Percentiles rank a stretch among this genome's conserved stretches.
phyloP scores from a whole-genome alignment of 23 red algal species.

The Chondrus crispus region DNA sequence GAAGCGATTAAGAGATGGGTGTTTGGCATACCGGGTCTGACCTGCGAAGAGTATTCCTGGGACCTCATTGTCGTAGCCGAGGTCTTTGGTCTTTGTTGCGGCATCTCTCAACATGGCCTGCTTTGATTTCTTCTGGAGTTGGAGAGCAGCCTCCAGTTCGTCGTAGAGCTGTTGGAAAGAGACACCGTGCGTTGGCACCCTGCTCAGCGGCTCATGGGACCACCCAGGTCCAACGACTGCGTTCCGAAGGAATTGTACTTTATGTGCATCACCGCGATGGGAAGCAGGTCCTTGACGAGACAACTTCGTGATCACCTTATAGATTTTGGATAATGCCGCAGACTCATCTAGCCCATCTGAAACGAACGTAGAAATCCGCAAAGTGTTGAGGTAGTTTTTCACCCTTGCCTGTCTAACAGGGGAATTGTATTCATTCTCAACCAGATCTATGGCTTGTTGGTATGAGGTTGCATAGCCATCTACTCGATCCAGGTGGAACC shows the following conservation, averaged over 20 bases:
- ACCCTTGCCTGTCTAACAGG: not conserved
- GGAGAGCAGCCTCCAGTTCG: not conserved
- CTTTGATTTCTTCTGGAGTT: not conserved
- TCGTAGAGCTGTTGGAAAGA: not conserved
- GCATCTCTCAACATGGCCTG: not conserved
- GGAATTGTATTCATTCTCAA: constrained; percentile 25
- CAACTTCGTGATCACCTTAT: not conserved
- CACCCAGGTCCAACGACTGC: not conserved
- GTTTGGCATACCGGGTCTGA: not conserved
- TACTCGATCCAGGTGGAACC: not conserved
- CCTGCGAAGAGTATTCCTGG: not conserved
- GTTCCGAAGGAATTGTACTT: not conserved
- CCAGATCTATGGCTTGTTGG: not conserved
- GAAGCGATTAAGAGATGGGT: not conserved
- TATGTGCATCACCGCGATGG: not conserved
- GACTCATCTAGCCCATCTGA: not conserved
- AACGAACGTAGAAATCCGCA: not conserved
- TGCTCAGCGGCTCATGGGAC: not conserved
- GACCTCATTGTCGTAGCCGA: not conserved
- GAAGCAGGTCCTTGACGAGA: not conserved
- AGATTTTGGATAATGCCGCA: not conserved
- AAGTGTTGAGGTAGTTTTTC: constrained; percentile 1
- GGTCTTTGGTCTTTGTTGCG: too few relatives aligned
- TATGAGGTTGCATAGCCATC: not conserved
- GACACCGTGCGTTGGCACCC: not conserved